A percentile compares a stretch with the other conserved stretches of the same genome.
These are phyloP conservation scores for Xylaria venustula DNA, from an alignment of 495 filamentous ascomycete genomes.

Conservation along the genomic window DNA sequence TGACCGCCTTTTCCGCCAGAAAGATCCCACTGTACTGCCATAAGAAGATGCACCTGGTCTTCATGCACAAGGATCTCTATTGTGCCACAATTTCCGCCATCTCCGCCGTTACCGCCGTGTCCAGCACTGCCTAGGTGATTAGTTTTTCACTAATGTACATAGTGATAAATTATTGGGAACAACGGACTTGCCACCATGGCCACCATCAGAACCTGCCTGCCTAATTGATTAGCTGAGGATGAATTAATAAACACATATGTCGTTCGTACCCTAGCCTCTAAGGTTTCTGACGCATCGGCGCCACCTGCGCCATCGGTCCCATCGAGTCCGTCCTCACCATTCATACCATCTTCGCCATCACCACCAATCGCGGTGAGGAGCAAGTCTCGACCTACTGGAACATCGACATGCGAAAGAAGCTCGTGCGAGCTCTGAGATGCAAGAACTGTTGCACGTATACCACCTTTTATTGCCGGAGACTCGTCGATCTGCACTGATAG, in stretches of 20 bases:
- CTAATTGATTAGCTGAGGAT: not conserved
- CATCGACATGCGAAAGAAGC: not conserved
- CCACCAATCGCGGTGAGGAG: slow-evolving; percentile 2
- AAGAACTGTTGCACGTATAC: slow-evolving; percentile 13
- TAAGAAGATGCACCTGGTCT: slow-evolving; percentile 13
- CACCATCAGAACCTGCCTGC: slow-evolving; percentile 30
- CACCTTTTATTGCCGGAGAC: slow-evolving; percentile 23
- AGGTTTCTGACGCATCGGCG: slow-evolving; percentile 26
- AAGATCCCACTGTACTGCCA: slow-evolving; percentile 32
- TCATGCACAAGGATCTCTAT: slow-evolving; percentile 21
- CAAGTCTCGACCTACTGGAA: not conserved
- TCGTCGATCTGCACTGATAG: slow-evolving; percentile 26
- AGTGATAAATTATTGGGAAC: slow-evolving; percentile 18
- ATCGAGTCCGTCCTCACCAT: slow-evolving; percentile 35
- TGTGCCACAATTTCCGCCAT: slow-evolving; percentile 20
- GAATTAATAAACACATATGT: slow-evolving; percentile 8
- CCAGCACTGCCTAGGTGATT: slow-evolving; percentile 28
- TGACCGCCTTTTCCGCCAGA: slow-evolving; percentile 26
- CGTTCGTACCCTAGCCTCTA: slow-evolving; percentile 28
- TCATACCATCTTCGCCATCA: slow-evolving; percentile 28
- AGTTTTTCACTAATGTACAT: not conserved
- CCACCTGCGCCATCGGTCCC: slow-evolving; percentile 35
- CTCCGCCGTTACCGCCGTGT: slow-evolving; percentile 23
- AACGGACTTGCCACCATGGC: slow-evolving; percentile 27
- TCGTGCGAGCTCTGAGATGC: slow-evolving; percentile 3